Evolutionary conservation across 2,329 filamentous ascomycete genomes (phyloP).

Genomic region (Colletotrichum graminicola): DNA sequence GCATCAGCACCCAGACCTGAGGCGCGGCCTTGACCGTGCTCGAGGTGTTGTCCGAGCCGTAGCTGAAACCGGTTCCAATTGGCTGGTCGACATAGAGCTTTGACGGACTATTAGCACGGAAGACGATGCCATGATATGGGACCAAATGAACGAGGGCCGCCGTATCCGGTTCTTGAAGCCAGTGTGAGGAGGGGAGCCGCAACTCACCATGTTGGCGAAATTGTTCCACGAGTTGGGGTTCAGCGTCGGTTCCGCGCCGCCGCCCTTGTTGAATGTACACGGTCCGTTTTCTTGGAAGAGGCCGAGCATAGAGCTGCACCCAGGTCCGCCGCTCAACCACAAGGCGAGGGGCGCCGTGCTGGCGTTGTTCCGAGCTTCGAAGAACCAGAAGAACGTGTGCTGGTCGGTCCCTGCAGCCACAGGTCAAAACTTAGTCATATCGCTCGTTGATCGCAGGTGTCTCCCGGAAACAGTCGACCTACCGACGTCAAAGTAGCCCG

Average conservation of each 20-base stretch:
- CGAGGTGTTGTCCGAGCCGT: constrained; percentile 48
- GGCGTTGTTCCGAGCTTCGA: constrained; percentile 51
- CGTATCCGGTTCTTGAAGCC: neutral
- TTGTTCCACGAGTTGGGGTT: constrained; percentile 60
- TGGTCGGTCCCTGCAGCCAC: constrained; percentile 46
- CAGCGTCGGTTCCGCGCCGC: constrained; percentile 51
- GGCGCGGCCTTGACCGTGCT: constrained; percentile 61
- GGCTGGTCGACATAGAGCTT: constrained; percentile 44
- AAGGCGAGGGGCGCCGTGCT: constrained; percentile 50
- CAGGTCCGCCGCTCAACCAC: constrained; percentile 57
- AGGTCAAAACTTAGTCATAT: constrained; percentile 41
- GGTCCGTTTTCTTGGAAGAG: constrained; percentile 60
- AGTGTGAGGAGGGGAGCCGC: neutral
- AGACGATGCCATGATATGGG: constrained; percentile 44
- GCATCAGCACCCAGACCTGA: constrained; percentile 68
- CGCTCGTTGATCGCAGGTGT: too few relatives aligned
- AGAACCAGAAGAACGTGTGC: constrained; percentile 61
- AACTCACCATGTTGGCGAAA: constrained; percentile 54
- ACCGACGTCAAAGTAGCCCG: constrained; percentile 63
- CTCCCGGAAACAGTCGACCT: constrained; percentile 24
- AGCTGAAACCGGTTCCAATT: constrained; percentile 50
- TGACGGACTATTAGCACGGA: constrained; percentile 18
- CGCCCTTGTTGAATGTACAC: constrained; percentile 56
- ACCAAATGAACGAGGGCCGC: constrained; percentile 48
- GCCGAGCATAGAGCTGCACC: constrained; percentile 55